Percentiles rank a stretch among this genome's conserved stretches.
These are phyloP conservation scores for Chlamydomonas schloesseri DNA, from an alignment of 139 green algal species.

Conservation along the genomic window DNA sequence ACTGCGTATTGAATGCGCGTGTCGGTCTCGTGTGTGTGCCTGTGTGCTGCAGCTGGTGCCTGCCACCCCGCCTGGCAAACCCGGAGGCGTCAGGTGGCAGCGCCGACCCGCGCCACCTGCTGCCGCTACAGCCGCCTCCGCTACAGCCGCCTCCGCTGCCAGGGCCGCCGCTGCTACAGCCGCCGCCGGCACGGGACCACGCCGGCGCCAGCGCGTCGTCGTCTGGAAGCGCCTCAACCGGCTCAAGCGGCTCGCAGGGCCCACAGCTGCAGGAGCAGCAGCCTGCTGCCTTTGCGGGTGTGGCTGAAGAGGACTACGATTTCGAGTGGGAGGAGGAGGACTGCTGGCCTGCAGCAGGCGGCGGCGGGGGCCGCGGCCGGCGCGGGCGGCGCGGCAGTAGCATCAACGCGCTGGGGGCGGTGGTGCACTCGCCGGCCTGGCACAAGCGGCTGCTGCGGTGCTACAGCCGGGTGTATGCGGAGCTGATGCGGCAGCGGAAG, in stretches of 20 bases:
- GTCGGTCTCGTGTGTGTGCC: no score
- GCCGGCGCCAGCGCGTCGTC: no score
- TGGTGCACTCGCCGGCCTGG: background rate
- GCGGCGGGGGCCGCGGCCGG: no score
- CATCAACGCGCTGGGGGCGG: background rate
- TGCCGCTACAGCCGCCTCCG: background rate
- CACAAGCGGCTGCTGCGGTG: background rate
- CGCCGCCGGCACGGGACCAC: no score
- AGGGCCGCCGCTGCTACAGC: no score
- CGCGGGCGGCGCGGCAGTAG: background rate
- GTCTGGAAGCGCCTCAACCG: no score
- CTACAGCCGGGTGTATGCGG: background rate
- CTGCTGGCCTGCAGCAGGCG: background rate
- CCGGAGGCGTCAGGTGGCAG: background rate
- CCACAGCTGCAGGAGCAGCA: no score
- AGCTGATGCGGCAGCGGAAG: background rate
- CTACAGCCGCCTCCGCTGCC: no score
- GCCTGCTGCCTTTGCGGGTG: no score
- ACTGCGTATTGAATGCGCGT: no score
- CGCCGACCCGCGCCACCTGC: background rate
- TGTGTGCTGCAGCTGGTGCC: constrained; percentile 36
- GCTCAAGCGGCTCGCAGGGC: background rate
- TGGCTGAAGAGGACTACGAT: no score
- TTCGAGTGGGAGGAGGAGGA: no score
- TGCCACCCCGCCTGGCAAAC: background rate